Conservation (phyloP, 495 filamentous ascomycete genomes). For the Trichodelitschia bisporula region DNA sequence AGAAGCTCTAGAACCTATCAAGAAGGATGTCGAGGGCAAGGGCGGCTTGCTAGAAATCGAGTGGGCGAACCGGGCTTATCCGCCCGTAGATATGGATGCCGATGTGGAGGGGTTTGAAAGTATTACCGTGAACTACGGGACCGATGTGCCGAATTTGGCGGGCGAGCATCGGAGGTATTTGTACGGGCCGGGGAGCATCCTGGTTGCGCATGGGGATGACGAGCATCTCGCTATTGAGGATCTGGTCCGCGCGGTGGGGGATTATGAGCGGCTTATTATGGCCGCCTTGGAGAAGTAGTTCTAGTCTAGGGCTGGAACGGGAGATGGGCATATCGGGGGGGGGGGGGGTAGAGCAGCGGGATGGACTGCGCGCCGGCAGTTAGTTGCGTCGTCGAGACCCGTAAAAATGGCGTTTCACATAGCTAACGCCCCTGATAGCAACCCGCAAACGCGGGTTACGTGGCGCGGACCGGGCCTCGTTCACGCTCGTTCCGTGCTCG, state of each 20-base stretch:
- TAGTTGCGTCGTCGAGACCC: no score
- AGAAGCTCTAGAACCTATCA: conserved; percentile 24
- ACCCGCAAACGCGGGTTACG: no score
- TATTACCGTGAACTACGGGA: conserved; percentile 71
- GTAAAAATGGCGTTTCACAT: no score
- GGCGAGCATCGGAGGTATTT: conserved; percentile 58
- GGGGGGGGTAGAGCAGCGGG: no score
- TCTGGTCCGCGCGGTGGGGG: conserved; percentile 21
- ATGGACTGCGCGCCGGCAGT: no score
- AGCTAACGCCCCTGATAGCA: no score
- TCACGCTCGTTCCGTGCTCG: no score
- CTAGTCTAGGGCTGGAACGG: no score
- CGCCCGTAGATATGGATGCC: conserved; percentile 48
- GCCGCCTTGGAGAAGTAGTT: conserved; percentile 6
- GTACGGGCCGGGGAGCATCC: conserved; percentile 71
- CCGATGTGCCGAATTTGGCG: conserved; percentile 58
- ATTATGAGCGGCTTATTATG: conserved; percentile 18
- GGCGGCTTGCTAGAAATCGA: conserved; percentile 33
- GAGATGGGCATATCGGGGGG: no score
- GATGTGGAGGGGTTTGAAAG: conserved; percentile 68
- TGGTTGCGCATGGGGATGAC: conserved; percentile 70
- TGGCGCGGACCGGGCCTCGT: no score
- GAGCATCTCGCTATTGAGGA: conserved; percentile 52
- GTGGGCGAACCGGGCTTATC: conserved; percentile 33
- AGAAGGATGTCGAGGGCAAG: conserved; percentile 17